A percentile compares a stretch with the other conserved stretches of the same genome.
phyloP scores from a whole-genome alignment of 768 basidiomycete genomes.

The Leccinum variicolor region DNA sequence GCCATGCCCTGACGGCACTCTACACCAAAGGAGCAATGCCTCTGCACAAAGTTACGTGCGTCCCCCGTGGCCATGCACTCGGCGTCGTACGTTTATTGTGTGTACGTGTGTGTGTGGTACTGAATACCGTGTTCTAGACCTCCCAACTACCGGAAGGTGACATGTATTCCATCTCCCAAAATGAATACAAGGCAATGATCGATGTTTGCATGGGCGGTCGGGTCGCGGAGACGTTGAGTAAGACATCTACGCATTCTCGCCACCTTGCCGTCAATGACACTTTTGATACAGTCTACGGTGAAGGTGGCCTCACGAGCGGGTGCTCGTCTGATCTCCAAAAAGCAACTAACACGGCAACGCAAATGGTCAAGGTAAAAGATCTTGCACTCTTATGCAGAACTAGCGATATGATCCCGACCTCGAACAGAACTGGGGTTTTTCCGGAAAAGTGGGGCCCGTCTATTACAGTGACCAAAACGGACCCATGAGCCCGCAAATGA shows the following conservation, averaged over 20 bases:
- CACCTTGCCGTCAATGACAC: slow-evolving; percentile 8
- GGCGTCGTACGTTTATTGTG: slow-evolving; percentile 60
- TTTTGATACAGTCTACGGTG: slow-evolving; percentile 66
- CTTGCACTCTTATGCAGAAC: background rate
- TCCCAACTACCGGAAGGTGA: slow-evolving; percentile 77
- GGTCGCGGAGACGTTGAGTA: slow-evolving; percentile 89
- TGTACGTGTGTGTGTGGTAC: background rate
- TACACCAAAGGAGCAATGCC: slow-evolving; percentile 97
- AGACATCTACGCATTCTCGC: slow-evolving; percentile 18
- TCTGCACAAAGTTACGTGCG: slow-evolving; percentile 95
- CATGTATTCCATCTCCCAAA: slow-evolving; percentile 64
- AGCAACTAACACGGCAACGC: slow-evolving; percentile 75
- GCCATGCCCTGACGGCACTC: slow-evolving; percentile 91
- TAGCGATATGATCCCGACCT: background rate
- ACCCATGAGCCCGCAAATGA: slow-evolving; percentile 68
- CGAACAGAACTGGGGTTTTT: slow-evolving; percentile 72
- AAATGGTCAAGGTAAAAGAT: slow-evolving; percentile 81
- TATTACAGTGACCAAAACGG: slow-evolving; percentile 73
- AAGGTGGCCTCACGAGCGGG: slow-evolving; percentile 86
- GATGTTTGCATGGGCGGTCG: slow-evolving; percentile 95
- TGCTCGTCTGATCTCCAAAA: slow-evolving; percentile 83
- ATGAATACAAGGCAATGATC: slow-evolving; percentile 76
- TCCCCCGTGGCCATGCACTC: slow-evolving; percentile 92
- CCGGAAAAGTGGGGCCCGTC: slow-evolving; percentile 76
- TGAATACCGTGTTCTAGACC: slow-evolving; percentile 42